Base-by-base conservation (phyloP, 148 eudicot species). In the Talinum fruticosum region DNA sequence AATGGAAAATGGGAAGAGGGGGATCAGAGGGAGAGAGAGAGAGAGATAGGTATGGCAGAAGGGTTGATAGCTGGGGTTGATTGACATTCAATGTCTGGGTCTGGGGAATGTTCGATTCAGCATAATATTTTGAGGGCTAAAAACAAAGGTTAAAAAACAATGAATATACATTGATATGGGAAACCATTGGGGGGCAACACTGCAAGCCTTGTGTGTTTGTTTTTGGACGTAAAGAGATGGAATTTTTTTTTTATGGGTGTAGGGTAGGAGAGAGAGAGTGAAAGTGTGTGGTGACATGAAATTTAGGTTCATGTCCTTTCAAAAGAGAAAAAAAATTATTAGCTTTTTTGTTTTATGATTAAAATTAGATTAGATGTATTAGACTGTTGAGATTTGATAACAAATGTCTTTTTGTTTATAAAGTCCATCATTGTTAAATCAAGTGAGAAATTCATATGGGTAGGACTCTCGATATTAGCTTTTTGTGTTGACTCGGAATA, bases 1-100 rank as follows among this genome's bases (percentile, higher is more conserved):
- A 69, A 71, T 29, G 59, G 78, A 61, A 77, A 53, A 70, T n/a
- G 82, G 32, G 62, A 14, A 54, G 32, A 41, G 8, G 57, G 15
- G 44, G 12, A 14, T 1, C 10, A 45, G 45, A n/a, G n/a, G n/a
- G n/a, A n/a, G n/a, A n/a, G n/a, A n/a, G n/a, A n/a, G n/a, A n/a
- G n/a, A n/a, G n/a, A n/a, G 59, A n/a, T 1, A 23, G 61, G 51
- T 47, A 6, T 6, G 61, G 35, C 51, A 38, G 30, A 69, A 70
- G 54, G 80, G 76, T 72, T 81, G 80, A 76, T 81, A 76, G n/a
- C n/a, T 5, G 47, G 47, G 47, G 0, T 41, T 41, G 61, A 57
- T 38, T 75, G 77, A 51, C 84, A 82, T 77, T 73, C 70, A 82
- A 76, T 82, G 80, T 77, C 74, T 82, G 47, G 80, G 80, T 77